These are phyloP conservation scores for Trichosanthes cucumerina DNA, from an alignment of 306 rosid genomes.

Conservation along the genomic window DNA sequence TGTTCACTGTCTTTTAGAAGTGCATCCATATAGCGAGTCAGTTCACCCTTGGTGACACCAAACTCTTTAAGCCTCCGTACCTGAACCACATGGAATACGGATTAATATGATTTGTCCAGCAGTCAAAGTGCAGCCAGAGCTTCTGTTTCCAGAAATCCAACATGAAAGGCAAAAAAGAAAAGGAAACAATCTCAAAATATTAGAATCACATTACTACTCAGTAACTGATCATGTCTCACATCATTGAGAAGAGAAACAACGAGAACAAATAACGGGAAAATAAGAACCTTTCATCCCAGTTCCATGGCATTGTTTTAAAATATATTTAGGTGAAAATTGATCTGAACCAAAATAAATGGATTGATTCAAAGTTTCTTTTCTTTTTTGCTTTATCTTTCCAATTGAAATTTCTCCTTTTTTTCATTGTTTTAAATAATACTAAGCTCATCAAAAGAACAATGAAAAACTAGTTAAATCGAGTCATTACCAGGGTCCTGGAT, in stretches of 20 bases:
- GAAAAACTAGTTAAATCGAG: background rate
- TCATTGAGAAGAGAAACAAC: background rate
- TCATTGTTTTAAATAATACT: background rate
- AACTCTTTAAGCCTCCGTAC: constrained; percentile 94
- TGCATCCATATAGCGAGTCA: constrained; percentile 92
- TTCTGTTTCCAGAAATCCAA: background rate
- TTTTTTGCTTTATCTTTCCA: background rate
- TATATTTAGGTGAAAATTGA: background rate
- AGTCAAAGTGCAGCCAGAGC: background rate
- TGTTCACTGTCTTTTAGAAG: constrained; percentile 95
- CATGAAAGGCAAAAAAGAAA: background rate
- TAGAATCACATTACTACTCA: background rate
- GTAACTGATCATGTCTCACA: background rate
- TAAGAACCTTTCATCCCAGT: background rate
- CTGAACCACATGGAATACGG: constrained; percentile 31
- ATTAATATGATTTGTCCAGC: constrained; percentile 15
- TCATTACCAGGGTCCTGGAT: background rate
- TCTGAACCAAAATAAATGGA: background rate
- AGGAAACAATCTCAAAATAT: background rate
- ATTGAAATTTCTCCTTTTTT: background rate
- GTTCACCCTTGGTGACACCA: constrained; percentile 97
- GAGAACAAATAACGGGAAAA: background rate
- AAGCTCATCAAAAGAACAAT: background rate
- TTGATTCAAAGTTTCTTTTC: background rate
- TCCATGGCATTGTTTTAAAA: background rate